Evolutionary conservation across 2,329 filamentous ascomycete genomes (phyloP).

Genomic region (Botrytis elliptica): DNA sequence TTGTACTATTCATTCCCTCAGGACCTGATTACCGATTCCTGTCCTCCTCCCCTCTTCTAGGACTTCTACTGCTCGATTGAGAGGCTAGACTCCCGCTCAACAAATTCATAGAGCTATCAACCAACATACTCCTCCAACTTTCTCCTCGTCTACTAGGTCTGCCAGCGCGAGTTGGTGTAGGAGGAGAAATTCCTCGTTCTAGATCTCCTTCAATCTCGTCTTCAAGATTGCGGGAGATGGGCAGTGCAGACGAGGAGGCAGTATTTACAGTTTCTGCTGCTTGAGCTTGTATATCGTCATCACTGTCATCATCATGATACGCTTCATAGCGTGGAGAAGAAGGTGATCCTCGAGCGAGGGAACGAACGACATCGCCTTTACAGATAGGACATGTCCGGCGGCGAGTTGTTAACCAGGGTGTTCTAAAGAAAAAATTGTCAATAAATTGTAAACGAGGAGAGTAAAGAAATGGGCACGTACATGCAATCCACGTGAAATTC

Average conservation of each 20-base stretch:
- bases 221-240: slow-evolving; percentile 25
- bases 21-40: slow-evolving; percentile 31
- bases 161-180: slow-evolving; percentile 21
- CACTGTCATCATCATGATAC: slow-evolving; percentile 45
- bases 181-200: slow-evolving; percentile 32
- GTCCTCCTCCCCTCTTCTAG: slow-evolving; percentile 30
- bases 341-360: slow-evolving; percentile 50
- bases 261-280: slow-evolving; percentile 47
- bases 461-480: slow-evolving; percentile 57
- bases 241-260: slow-evolving; percentile 46
- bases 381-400: slow-evolving; percentile 98
- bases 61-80: slow-evolving; percentile 27
- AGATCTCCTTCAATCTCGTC: slow-evolving; percentile 30
- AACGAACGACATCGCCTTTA: slow-evolving; percentile 90
- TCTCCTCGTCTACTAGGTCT: slow-evolving; percentile 9
- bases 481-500: slow-evolving; percentile 99
- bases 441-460: slow-evolving; percentile 24
- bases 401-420: slow-evolving; percentile 92
- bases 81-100: slow-evolving; percentile 32
- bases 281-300: slow-evolving; percentile 46
- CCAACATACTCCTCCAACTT: slow-evolving; percentile 18
- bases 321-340: slow-evolving; percentile 38
- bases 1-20: background rate
- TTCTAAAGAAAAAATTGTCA: slow-evolving; percentile 51
- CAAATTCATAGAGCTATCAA: slow-evolving; percentile 29